A percentile compares a stretch with the other conserved stretches of the same genome.
Evolutionary conservation across 108 stramenopile species (phyloP).

Genomic region (Nitzschia sp.): DNA sequence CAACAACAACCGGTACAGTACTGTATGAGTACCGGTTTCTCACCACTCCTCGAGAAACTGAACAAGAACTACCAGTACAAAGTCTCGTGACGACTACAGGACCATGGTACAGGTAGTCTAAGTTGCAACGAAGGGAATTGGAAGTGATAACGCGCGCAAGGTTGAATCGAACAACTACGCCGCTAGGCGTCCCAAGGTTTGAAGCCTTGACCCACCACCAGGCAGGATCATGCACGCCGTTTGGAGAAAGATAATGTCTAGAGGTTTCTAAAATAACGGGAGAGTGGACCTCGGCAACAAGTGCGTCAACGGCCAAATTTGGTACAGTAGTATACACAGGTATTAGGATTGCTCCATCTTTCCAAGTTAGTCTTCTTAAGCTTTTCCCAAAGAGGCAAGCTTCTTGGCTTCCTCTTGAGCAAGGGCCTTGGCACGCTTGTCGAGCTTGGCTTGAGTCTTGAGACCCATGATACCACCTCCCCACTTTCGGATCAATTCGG

Average conservation of each 20-base stretch:
- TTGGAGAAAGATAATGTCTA: constrained; percentile 1
- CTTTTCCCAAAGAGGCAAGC: constrained; percentile 78
- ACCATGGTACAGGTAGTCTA: no score
- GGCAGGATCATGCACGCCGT: constrained; percentile 64
- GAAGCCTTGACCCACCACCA: constrained; percentile 79
- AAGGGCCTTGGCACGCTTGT: constrained; percentile 95
- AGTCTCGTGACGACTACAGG: no score
- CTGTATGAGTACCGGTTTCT: no score
- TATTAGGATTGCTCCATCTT: constrained; percentile 15
- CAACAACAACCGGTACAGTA: no score
- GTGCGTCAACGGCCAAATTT: constrained; percentile 49
- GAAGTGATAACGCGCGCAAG: constrained; percentile 59
- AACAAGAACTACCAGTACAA: no score
- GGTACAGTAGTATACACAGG: constrained; percentile 16
- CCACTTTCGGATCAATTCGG: constrained; percentile 91
- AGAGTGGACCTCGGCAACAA: constrained; percentile 42
- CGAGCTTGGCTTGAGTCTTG: constrained; percentile 98
- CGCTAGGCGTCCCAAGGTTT: constrained; percentile 85
- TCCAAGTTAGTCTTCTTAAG: constrained; percentile 36
- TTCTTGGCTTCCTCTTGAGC: constrained; percentile 98
- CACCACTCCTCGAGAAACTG: no score
- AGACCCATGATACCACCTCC: constrained; percentile 99
- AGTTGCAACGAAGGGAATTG: background rate
- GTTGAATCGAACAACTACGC: constrained; percentile 91
- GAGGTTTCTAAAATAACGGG: constrained; percentile 13